These are phyloP conservation scores for Solanum hybrid DNA, from an alignment of 305 asterid species.

Conservation along the genomic window DNA sequence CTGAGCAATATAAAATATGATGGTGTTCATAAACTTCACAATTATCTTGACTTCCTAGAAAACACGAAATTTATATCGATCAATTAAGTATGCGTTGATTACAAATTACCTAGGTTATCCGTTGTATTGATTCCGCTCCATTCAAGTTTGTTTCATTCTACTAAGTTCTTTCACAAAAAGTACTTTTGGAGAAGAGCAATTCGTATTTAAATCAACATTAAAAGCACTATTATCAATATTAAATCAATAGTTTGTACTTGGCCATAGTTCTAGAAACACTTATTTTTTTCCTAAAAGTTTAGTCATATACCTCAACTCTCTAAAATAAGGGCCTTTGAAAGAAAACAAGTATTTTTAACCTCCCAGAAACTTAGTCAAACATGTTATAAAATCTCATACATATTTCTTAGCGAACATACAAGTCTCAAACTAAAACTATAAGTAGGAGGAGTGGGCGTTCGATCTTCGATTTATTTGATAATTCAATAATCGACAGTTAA, in stretches of 20 bases:
- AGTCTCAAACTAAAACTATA: not conserved
- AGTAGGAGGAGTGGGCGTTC: not conserved
- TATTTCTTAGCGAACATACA: not conserved
- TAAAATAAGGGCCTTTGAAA: not conserved
- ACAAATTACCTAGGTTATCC: not conserved
- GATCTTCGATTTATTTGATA: not conserved
- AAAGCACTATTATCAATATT: not conserved
- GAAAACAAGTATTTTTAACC: not conserved
- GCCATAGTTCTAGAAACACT: not conserved
- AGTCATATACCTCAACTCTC: not conserved
- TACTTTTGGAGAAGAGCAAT: not conserved
- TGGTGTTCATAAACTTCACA: not conserved
- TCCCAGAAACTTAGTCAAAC: not conserved
- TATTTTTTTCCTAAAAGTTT: not conserved
- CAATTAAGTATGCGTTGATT: not conserved
- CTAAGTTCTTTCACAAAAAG: not conserved
- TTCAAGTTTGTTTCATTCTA: not conserved
- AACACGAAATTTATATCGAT: not conserved
- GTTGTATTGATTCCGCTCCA: not conserved
- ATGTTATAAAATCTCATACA: not conserved
- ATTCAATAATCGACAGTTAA: not conserved
- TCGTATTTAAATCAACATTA: not conserved
- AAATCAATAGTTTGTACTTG: not conserved
- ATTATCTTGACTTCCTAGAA: not conserved
- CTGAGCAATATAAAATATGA: not conserved